Percentiles rank a stretch among this genome's conserved stretches.
Evolutionary conservation across 306 rosid genomes (phyloP).

Genomic region (Argentina anserina): DNA sequence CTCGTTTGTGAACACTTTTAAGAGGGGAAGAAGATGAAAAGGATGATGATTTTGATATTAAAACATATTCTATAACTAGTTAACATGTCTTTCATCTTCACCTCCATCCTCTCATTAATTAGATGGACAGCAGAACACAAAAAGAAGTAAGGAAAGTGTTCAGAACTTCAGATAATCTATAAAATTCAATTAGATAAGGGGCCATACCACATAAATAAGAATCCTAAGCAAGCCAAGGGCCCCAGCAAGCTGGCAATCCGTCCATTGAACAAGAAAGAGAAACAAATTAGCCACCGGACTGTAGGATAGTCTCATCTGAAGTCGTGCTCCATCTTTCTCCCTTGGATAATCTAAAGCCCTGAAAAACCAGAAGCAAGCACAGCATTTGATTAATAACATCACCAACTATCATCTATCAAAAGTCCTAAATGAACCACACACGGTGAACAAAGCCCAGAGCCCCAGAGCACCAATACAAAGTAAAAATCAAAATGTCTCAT

Average conservation of each 20-base stretch:
- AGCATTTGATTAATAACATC: constrained; percentile 15
- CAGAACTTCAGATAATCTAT: background rate
- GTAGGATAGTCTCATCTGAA: constrained; percentile 86
- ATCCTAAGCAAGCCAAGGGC: constrained; percentile 81
- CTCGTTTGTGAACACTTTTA: background rate
- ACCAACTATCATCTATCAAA: constrained; percentile 12
- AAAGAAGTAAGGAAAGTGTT: background rate
- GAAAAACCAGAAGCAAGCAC: constrained; percentile 9
- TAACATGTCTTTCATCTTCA: background rate
- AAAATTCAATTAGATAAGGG: background rate
- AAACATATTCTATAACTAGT: background rate
- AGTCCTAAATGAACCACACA: background rate
- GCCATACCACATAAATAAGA: constrained; percentile 67
- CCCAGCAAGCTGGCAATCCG: constrained; percentile 81
- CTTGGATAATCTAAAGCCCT: constrained; percentile 81
- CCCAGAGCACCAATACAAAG: background rate
- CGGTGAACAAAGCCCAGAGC: background rate
- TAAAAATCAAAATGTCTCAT: background rate
- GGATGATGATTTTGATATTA: background rate
- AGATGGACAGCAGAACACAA: background rate
- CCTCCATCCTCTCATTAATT: background rate
- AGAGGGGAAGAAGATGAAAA: background rate
- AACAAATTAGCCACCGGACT: constrained; percentile 64
- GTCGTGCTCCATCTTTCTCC: constrained; percentile 76
- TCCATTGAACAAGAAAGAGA: constrained; percentile 86